Evolutionary conservation across 768 basidiomycete genomes (phyloP), one percentile per base, ranked within the genome.

Genomic region (Leucocoprinus leucothites): DNA sequence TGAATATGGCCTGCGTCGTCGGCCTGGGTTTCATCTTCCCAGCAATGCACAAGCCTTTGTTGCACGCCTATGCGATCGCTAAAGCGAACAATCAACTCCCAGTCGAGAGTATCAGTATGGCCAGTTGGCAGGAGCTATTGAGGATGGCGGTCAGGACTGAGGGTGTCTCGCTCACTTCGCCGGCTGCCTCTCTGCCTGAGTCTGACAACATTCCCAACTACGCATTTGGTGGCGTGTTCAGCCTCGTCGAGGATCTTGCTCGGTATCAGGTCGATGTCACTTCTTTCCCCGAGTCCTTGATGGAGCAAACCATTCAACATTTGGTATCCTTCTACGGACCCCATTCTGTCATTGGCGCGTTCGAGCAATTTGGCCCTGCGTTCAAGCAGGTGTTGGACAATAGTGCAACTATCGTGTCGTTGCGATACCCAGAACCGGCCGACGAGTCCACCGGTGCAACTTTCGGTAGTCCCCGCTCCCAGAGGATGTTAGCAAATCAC

Each of bases 311-410:
- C 1, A 56, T 56, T 43, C 54, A 48, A 18, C 54, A 56, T 24
- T 40, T 48, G 7, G 42, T 49, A 13, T 48, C 40, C 40, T 26
- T 56, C n/a, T 44, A 49, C 34, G 54, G 54, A 16, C 55, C 56
- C 9, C 62, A 71, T 2, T 63, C 64, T 31, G 60, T 69, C 19
- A 47, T 63, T 7, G 54, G 57, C 14, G 50, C 72, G 0, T 65
- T 76, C 41, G 49, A 57, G 24, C 62, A 61, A 7, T 61, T 75
- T 2, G 73, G 75, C 1, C 70, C 73, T 2, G 41, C 63, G 0
- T 77, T 71, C 49, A 55, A 54, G 21, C 45, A 57, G 3, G 62
- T 68, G 28, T 55, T 69, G 40, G 60, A 64, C 24, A 18, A 24
- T 11, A 47, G 66, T 57, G 56, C 62, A 38, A 66, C 65, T 16